These are phyloP conservation scores for Hemisphaericaspora subhashii DNA, from an alignment of 1,139 yeast species.

Conservation along the genomic window DNA sequence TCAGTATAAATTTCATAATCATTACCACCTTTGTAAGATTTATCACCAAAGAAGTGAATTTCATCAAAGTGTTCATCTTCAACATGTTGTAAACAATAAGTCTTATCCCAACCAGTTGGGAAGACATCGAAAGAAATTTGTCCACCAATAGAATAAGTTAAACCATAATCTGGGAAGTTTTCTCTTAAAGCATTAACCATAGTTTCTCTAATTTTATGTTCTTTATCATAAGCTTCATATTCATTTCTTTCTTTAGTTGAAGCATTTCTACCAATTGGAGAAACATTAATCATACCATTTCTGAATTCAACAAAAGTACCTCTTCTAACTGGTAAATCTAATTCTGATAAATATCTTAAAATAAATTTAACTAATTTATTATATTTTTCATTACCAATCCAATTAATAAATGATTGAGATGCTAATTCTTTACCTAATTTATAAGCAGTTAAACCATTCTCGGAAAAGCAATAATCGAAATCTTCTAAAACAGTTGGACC, in stretches of 20 bases:
- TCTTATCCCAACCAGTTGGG: slow-evolving; percentile 99
- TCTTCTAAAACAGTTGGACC: slow-evolving; percentile 75
- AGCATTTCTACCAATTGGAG: slow-evolving; percentile 98
- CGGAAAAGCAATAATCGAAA: slow-evolving; percentile 95
- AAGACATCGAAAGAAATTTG: slow-evolving; percentile 98
- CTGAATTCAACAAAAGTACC: slow-evolving; percentile 98
- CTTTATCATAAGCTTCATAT: slow-evolving; percentile 79
- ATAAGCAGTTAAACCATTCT: slow-evolving; percentile 97
- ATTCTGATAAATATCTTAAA: slow-evolving; percentile 75
- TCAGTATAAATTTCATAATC: slow-evolving; percentile 95
- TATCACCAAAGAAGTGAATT: slow-evolving; percentile 98
- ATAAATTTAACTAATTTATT: slow-evolving; percentile 83
- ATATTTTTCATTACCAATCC: slow-evolving; percentile 96
- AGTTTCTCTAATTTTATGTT: slow-evolving; percentile 74
- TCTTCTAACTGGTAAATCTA: slow-evolving; percentile 91
- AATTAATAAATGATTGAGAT: slow-evolving; percentile 86
- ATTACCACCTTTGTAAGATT: slow-evolving; percentile 96
- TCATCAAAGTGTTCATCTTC: slow-evolving; percentile 77
- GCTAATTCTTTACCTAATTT: slow-evolving; percentile 84
- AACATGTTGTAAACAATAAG: slow-evolving; percentile 94
- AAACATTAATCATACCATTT: slow-evolving; percentile 98
- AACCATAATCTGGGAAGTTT: slow-evolving; percentile 76
- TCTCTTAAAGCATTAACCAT: slow-evolving; percentile 82
- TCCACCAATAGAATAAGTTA: slow-evolving; percentile 98
- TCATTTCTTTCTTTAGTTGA: slow-evolving; percentile 91